Evolutionary conservation across 2,329 filamentous ascomycete species (phyloP).

Genomic region (Ophiostoma sp.): DNA sequence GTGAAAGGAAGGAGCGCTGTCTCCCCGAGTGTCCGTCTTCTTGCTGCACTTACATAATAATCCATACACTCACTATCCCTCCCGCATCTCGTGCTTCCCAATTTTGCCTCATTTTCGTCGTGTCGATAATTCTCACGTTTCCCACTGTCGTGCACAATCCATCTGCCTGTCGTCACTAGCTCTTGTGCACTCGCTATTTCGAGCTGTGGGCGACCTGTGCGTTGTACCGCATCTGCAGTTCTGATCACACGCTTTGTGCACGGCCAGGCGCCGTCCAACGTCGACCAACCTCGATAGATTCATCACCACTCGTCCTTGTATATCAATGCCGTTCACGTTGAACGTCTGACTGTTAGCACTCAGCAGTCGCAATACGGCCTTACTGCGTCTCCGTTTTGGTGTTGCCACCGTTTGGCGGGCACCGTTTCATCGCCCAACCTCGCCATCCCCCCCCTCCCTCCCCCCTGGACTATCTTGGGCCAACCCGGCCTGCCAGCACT

Average conservation of each 20-base stretch:
- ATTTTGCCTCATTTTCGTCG: background rate
- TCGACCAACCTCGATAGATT: background rate
- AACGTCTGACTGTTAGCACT: background rate
- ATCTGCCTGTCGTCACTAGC: background rate
- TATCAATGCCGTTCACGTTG: background rate
- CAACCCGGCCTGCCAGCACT: slow-evolving; percentile 9
- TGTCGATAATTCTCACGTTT: background rate
- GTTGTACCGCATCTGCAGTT: background rate
- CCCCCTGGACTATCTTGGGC: background rate
- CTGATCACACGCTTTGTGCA: slow-evolving; percentile 11
- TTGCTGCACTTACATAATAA: background rate
- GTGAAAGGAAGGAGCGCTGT: background rate
- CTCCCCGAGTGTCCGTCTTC: background rate
- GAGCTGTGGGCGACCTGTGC: background rate
- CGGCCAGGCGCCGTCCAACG: background rate
- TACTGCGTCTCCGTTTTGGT: background rate
- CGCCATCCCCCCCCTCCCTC: background rate
- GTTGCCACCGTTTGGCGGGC: background rate
- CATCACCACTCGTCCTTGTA: background rate
- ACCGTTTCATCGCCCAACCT: slow-evolving; percentile 3
- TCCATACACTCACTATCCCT: background rate
- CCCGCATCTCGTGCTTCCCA: slow-evolving; percentile 10
- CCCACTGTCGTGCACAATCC: background rate
- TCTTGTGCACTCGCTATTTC: background rate
- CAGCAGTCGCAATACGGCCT: background rate